Evolutionary conservation across 1,284 basidiomycete genomes (phyloP), one percentile per base, ranked within the genome.

Genomic region (Heterobasidion parviporum): DNA sequence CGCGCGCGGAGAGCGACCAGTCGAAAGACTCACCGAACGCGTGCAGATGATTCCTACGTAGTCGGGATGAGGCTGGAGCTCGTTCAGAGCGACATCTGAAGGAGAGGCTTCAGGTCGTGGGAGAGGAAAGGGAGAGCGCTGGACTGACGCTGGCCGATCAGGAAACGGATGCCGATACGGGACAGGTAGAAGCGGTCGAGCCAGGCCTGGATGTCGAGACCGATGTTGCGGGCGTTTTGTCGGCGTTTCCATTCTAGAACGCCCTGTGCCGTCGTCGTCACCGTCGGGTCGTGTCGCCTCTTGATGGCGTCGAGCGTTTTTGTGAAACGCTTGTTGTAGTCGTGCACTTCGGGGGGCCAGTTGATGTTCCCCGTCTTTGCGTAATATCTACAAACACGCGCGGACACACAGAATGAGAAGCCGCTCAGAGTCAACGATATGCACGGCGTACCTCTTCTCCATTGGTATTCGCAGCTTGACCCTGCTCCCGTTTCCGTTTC

Each of bases 1-100:
- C 49, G 54, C 8, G n/a, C 7, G 38, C 10, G 38, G 3, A n/a
- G 38, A 41, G 38, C 10, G n/a, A 8, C 3, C 38, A 41, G 41
- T 53, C 26, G 53, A 18, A 32, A 35, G 5, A 77, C 85, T 63
- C 61, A 89, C 87, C 1, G 96, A 92, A 67, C 90, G 82, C 4
- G 93, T 98, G 72, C 96, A 99, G 66, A 99, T 99, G 67, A 99
- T 98, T 7, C 96, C 97, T 41, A 99, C 96, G 67, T 97, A 97
- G 69, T 95, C 88, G 56, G 83, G 79, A 65, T 97, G 93, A 0
- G 92, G 82, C 62, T 91, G 85, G 53, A 95, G 83, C 0, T 88
- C 92, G 69, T 97, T 97, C 50, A 98, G 75, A 2, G 94, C 94
- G 60, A 98, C 88, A 63, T 97, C 92, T 94, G 53, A 32, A 54